Conservation (phyloP, 129 eudicot species). For the Arctium lappa region DNA sequence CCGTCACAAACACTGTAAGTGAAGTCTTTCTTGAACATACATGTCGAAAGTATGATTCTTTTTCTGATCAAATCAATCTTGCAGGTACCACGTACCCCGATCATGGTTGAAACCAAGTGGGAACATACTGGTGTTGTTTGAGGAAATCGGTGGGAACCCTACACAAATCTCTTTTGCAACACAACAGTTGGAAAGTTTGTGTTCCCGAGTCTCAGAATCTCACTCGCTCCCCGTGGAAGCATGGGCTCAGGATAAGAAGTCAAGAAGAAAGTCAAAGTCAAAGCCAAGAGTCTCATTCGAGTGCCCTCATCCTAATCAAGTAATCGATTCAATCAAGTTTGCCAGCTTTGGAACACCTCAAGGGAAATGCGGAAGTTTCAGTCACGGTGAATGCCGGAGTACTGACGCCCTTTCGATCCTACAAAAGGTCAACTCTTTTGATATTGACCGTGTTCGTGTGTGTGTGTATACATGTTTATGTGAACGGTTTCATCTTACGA, state of each 20-base stretch:
- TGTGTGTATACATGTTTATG: background rate
- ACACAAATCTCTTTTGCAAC: constrained; percentile 58
- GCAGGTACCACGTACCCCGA: constrained; percentile 89
- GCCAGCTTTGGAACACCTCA: constrained; percentile 91
- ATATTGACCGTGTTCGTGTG: background rate
- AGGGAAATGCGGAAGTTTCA: constrained; percentile 81
- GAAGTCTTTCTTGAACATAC: background rate
- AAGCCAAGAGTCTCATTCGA: constrained; percentile 51
- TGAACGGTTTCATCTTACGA: background rate
- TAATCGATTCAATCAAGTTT: constrained; percentile 73
- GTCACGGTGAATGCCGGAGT: constrained; percentile 82
- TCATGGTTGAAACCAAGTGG: constrained; percentile 77
- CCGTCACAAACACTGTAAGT: constrained; percentile 87
- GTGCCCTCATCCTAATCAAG: constrained; percentile 66
- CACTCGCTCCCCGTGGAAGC: constrained; percentile 69
- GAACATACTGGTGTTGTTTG: constrained; percentile 63
- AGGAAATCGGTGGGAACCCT: constrained; percentile 92
- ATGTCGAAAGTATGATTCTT: background rate
- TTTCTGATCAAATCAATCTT: background rate
- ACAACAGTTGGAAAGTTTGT: constrained; percentile 54
- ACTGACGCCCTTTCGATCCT: constrained; percentile 52
- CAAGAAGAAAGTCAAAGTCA: constrained; percentile 28
- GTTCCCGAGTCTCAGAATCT: constrained; percentile 70
- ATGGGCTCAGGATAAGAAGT: constrained; percentile 51
- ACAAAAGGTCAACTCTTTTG: constrained; percentile 45